Percentiles rank a stretch among this genome's conserved stretches.
These are phyloP conservation scores for Mycena vitilis DNA, from an alignment of 768 basidiomycete genomes.

Conservation along the genomic window DNA sequence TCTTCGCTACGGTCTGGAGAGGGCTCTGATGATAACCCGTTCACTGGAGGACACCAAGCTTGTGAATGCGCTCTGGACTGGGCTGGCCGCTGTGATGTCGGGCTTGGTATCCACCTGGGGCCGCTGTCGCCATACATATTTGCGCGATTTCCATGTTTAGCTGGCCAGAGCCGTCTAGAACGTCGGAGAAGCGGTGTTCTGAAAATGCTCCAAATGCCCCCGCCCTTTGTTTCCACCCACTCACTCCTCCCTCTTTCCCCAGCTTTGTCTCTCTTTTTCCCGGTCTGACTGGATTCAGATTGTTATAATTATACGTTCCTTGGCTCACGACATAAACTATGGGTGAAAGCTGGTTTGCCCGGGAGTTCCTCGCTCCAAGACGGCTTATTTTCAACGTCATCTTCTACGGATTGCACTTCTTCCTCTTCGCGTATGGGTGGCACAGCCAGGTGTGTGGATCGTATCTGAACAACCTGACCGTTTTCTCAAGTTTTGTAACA, in stretches of 20 bases:
- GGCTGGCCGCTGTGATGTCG: conserved; percentile 7
- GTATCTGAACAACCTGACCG: background rate
- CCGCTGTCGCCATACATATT: conserved; percentile 20
- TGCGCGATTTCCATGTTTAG: conserved; percentile 2
- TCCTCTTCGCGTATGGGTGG: conserved; percentile 89
- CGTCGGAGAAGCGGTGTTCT: conserved; percentile 14
- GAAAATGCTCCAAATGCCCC: conserved; percentile 16
- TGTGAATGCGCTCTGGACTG: conserved; percentile 20
- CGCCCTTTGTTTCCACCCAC: background rate
- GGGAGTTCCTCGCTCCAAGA: conserved; percentile 72
- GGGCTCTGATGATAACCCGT: conserved; percentile 7
- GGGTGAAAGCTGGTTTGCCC: conserved; percentile 78
- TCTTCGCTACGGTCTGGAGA: background rate
- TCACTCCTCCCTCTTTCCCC: background rate
- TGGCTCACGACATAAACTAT: conserved; percentile 48
- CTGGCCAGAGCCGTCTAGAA: conserved; percentile 33
- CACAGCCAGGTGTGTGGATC: conserved; percentile 71
- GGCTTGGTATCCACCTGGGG: conserved; percentile 16
- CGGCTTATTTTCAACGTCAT: conserved; percentile 79
- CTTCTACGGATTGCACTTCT: conserved; percentile 84
- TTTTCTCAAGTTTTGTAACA: conserved; percentile 43
- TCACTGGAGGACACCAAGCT: background rate
- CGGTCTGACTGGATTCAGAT: conserved; percentile 39
- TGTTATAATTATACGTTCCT: conserved; percentile 26
- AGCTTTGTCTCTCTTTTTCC: background rate